These are phyloP conservation scores for Globisporangium ultimum DNA, from an alignment of 352 stramenopile genomes.

Conservation along the genomic window DNA sequence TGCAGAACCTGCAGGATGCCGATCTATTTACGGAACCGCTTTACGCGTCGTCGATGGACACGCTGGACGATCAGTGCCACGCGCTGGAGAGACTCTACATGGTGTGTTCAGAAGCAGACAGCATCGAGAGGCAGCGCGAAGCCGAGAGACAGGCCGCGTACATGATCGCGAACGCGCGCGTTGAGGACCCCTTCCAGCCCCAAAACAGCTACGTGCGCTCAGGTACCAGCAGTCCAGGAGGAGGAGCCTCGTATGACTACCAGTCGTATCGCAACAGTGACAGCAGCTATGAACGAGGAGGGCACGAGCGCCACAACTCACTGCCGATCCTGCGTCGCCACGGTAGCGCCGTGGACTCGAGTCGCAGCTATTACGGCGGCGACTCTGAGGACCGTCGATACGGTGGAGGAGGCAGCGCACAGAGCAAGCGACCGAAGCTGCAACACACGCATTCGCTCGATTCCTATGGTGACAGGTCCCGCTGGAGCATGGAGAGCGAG, in stretches of 20 bases:
- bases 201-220: constrained; percentile 2
- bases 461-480: neutral
- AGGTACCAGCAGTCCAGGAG: neutral
- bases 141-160: constrained; percentile 46
- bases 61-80: constrained; percentile 37
- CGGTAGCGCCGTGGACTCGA: constrained; percentile 26
- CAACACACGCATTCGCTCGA: constrained; percentile 63
- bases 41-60: constrained; percentile 24
- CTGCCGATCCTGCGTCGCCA: constrained; percentile 37
- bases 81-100: constrained; percentile 49
- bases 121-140: constrained; percentile 44
- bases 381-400: constrained; percentile 19
- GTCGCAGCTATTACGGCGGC: constrained; percentile 7
- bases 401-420: constrained; percentile 9
- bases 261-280: constrained; percentile 1
- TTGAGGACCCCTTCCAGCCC: neutral
- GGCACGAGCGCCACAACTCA: constrained; percentile 13
- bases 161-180: constrained; percentile 8
- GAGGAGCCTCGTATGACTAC: constrained; percentile 1
- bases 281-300: neutral
- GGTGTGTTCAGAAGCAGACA: constrained; percentile 54
- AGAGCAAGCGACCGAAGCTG: constrained; percentile 54
- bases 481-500: constrained; percentile 7
- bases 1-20: constrained; percentile 32
- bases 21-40: constrained; percentile 48